Evolutionary conservation across 768 basidiomycete species (phyloP), one percentile per base, ranked within the genome.

Genomic region (Russula brevipes): DNA sequence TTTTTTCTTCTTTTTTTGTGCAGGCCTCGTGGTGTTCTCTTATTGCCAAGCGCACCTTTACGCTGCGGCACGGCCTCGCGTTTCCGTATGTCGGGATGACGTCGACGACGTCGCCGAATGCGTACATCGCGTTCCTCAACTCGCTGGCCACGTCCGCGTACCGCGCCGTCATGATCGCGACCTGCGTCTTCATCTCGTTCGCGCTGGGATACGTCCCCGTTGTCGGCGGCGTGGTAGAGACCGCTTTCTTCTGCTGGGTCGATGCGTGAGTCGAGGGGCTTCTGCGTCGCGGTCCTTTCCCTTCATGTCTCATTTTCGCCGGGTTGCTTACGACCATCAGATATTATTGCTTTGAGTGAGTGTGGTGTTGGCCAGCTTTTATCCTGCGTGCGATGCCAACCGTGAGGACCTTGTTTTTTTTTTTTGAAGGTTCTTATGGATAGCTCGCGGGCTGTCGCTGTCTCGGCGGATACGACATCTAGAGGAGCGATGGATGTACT

Each of bases 401-500:
- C 36, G 8, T 53, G 19, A 17, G 31, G 41, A 11, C 24, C 24
- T 24, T 24, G n/a, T n/a, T 24, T 24, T 24, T 9, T 10, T 35
- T 42, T 16, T 51, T 45, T 60, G 59, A 60, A 91, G 90, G 70
- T 91, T 88, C 70, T 80, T 87, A 19, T 91, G 89, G 89, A 83
- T 88, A 51, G 82, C 89, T 9, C 83, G 86, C 14, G 89, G 89
- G 2, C 69, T 86, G 65, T 86, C 88, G 12, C 76, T 92, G 12
- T 80, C 89, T 2, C 76, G 81, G 14, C 78, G 91, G 59, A 82
- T 93, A 51, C 76, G 85, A 53, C 82, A 88, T 71, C 76, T 94
- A 19, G 93, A 95, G 74, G 90, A 93, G 73, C 82, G 91, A 46
- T 95, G 93, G 93, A 82, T 88, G 2, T 95, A 94, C 74, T 91